Conservation (phyloP, 1,284 basidiomycete species). For the Paramarasmius palmivorus region DNA sequence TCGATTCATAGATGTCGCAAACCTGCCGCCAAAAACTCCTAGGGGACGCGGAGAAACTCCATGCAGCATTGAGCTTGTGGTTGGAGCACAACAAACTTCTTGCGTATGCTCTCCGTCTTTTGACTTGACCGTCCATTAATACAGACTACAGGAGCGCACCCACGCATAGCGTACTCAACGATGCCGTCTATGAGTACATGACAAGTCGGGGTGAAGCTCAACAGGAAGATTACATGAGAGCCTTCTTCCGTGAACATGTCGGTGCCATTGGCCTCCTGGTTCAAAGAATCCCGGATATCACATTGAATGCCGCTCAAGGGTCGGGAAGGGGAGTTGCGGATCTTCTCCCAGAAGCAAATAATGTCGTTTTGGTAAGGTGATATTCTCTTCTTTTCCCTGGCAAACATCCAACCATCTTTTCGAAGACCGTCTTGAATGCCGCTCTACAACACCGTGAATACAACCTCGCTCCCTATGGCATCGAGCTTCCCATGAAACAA, state of each 20-base stretch:
- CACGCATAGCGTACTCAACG: constrained; percentile 58
- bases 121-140: constrained; percentile 1
- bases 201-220: constrained; percentile 49
- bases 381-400: not conserved
- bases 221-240: constrained; percentile 78
- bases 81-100: constrained; percentile 72
- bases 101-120: constrained; percentile 43
- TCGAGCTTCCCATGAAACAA: constrained; percentile 69
- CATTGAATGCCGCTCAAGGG: constrained; percentile 39
- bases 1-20: constrained; percentile 71
- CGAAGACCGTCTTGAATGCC: constrained; percentile 70
- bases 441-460: constrained; percentile 75
- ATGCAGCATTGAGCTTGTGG: constrained; percentile 86
- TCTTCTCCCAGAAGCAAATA: constrained; percentile 70
- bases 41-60: constrained; percentile 88
- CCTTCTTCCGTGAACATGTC: constrained; percentile 82
- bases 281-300: constrained; percentile 51
- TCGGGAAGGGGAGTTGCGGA: constrained; percentile 40
- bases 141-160: constrained; percentile 40
- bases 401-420: constrained; percentile 1
- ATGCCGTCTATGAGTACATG: constrained; percentile 69
- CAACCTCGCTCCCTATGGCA: constrained; percentile 74
- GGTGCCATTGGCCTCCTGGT: constrained; percentile 58
- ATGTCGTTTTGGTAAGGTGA: constrained; percentile 64
- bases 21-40: constrained; percentile 74